phyloP scores from a whole-genome alignment of 2,329 filamentous ascomycete genomes.

The Phialocephala subalpina region DNA sequence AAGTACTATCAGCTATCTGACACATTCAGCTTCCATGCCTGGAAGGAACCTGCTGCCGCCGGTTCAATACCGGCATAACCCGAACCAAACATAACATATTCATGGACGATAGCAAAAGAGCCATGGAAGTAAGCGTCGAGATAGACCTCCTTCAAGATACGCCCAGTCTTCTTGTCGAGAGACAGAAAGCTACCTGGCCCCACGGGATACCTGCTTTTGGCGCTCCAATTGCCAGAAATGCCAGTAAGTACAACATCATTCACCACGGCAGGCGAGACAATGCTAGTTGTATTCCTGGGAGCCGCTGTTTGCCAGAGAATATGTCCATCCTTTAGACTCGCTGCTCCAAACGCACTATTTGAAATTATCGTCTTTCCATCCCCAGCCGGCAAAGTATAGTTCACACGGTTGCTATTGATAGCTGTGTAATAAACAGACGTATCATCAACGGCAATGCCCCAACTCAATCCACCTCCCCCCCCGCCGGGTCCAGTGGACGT shows the following conservation, averaged over 20 bases:
- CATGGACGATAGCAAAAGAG: not conserved
- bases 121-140: conserved; percentile 4
- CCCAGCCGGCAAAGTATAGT: not conserved
- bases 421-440: conserved; percentile 2
- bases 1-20: no score
- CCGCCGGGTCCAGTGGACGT: conserved; percentile 6
- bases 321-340: conserved; percentile 3
- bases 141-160: not conserved
- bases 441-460: conserved; percentile 11
- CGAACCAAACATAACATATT: not conserved
- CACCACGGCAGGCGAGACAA: not conserved
- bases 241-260: conserved; percentile 9
- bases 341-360: conserved; percentile 10
- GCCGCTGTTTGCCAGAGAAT: conserved; percentile 7
- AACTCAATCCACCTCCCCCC: not conserved
- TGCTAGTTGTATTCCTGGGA: not conserved
- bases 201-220: not conserved
- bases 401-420: not conserved
- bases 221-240: not conserved
- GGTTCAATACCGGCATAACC: not conserved
- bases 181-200: conserved; percentile 1
- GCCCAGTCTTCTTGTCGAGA: conserved; percentile 7
- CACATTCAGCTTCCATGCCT: conserved; percentile 10
- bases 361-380: conserved; percentile 6
- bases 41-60: not conserved